Conservation (phyloP, 2,329 filamentous ascomycete species). For the Pezicula radicicola region DNA sequence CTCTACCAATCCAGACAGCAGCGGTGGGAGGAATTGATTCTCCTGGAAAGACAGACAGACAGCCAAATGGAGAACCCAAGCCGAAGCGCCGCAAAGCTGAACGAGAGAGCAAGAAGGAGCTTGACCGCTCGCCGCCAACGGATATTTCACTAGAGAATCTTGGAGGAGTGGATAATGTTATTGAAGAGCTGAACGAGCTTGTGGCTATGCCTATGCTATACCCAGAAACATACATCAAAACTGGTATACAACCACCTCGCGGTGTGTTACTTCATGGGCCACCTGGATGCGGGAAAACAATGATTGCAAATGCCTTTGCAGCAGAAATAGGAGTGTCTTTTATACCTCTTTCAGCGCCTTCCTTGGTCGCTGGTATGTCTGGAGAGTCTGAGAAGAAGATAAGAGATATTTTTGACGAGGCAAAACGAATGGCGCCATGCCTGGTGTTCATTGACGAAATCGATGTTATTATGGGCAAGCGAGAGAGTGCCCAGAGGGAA, state of each 20-base stretch:
- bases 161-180: constrained; percentile 72
- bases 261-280: constrained; percentile 80
- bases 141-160: constrained; percentile 69
- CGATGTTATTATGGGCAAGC: constrained; percentile 84
- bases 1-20: constrained; percentile 15
- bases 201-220: constrained; percentile 70
- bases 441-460: constrained; percentile 91
- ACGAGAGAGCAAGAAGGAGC: constrained; percentile 42
- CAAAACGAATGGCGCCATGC: constrained; percentile 80
- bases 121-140: constrained; percentile 62
- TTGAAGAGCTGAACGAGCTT: constrained; percentile 65
- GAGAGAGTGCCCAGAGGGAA: constrained; percentile 78
- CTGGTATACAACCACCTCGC: constrained; percentile 66
- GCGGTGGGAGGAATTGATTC: constrained; percentile 21
- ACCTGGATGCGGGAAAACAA: constrained; percentile 83
- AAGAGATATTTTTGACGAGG: constrained; percentile 82
- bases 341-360: constrained; percentile 78
- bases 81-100: constrained; percentile 62
- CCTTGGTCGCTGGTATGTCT: constrained; percentile 81
- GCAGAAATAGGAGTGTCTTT: constrained; percentile 74
- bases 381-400: constrained; percentile 88
- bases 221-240: constrained; percentile 62
- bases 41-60: constrained; percentile 42
- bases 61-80: constrained; percentile 62
- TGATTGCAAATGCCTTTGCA: constrained; percentile 77